Evolutionary conservation across 2,329 filamentous ascomycete species (phyloP).

Genomic region (Fusarium coffeatum): DNA sequence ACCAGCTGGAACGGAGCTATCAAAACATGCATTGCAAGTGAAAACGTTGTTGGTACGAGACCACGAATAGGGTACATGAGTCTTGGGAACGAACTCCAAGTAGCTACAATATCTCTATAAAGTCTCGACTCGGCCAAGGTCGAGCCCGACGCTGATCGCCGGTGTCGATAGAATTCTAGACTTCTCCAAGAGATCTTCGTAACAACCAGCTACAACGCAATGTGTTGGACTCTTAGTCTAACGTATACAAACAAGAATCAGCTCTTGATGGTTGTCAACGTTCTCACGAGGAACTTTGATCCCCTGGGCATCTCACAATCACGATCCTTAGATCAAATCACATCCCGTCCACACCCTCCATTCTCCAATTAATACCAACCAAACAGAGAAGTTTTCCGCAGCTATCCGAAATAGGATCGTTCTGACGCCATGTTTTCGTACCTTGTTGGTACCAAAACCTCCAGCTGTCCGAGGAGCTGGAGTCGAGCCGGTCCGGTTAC

Average conservation of each 20-base stretch:
- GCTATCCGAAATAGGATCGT: conserved; percentile 23
- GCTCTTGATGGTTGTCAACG: conserved; percentile 8
- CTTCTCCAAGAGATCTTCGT: background rate
- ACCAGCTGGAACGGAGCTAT: conserved; percentile 30
- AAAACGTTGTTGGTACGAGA: conserved; percentile 7
- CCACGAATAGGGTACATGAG: background rate
- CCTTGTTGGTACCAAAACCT: conserved; percentile 12
- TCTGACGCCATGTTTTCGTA: conserved; percentile 42
- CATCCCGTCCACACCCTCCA: conserved; percentile 24
- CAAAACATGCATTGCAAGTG: conserved; percentile 29
- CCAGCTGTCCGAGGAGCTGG: conserved; percentile 16
- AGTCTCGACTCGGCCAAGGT: background rate
- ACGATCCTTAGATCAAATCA: conserved; percentile 36
- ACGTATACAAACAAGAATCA: conserved; percentile 6
- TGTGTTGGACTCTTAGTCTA: background rate
- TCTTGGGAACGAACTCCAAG: background rate
- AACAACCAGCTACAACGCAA: background rate
- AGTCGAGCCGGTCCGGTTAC: conserved; percentile 33
- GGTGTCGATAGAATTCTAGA: conserved; percentile 1
- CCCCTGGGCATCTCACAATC: conserved; percentile 32
- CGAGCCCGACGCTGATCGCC: background rate
- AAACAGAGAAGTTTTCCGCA: conserved; percentile 23
- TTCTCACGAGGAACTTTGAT: conserved; percentile 24
- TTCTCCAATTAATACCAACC: conserved; percentile 40
- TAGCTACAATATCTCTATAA: background rate